Evolutionary conservation across 2,329 filamentous ascomycete species (phyloP), one percentile per base, ranked within the genome.

Genomic region (Fonsecaea multimorphosa): DNA sequence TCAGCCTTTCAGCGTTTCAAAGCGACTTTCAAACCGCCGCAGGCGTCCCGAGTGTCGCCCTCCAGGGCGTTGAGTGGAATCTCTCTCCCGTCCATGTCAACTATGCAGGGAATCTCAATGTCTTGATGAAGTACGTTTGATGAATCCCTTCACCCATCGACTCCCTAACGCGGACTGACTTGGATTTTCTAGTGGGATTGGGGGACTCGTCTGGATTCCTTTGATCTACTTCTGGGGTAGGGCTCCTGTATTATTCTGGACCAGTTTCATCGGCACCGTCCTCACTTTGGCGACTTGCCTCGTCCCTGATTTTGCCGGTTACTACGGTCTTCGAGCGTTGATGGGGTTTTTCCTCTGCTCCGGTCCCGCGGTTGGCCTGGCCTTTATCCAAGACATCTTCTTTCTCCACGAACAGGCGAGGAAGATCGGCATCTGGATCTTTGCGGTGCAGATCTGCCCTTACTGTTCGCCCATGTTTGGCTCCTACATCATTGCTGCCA

Each of bases 311-410:
- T 80, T 79, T 60, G 68, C 76, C n/a, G 73, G 72, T 0, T 80
- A 77, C 68, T 76, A 79, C 71, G 78, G 77, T 16, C 74, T 76
- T 0, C 74, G 80, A 0, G 78, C 80, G 24, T 68, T 82, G 2
- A 80, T 80, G 57, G 80, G 79, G 5, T 78, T 81, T 71, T 79
- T 80, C 69, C 76, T 74, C 4, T 78, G 74, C 5, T 76, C 77
- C 1, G 73, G 75, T 0, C 78, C 80, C 67, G 76, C 73, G 1
- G 75, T 75, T 34, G 79, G 78, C 1, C 74, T 81, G 22, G 78
- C 78, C 74, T 79, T 76, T 68, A 77, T 81, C 63, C 76, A 78
- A 65, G 77, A 79, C 63, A 75, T 78, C 70, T 78, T 76, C 70
- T 78, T 76, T 70, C 74, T 78, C 68, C 76, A 78, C 56, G 74